Percentiles rank a stretch among this genome's conserved stretches.
Evolutionary conservation across 495 filamentous ascomycete genomes (phyloP).

Genomic region (Penicillium malachiteum): DNA sequence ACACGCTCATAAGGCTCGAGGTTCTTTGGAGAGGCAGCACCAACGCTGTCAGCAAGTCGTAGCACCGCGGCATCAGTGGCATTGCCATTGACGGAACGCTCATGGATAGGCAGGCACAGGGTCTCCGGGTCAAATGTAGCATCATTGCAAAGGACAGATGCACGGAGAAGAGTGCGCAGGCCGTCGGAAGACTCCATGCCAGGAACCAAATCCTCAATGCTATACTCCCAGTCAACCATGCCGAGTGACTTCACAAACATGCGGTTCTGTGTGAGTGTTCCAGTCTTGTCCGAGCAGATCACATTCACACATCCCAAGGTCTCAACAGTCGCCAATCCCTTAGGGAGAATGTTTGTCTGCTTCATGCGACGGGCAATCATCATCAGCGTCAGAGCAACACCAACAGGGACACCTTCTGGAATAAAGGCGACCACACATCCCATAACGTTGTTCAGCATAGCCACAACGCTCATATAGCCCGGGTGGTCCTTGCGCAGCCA

Average conservation of each 20-base stretch:
- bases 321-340: slow-evolving; percentile 69
- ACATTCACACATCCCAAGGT: slow-evolving; percentile 69
- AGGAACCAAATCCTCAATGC: slow-evolving; percentile 19
- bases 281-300: slow-evolving; percentile 73
- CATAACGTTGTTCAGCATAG: slow-evolving; percentile 65
- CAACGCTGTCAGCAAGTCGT: slow-evolving; percentile 62
- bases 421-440: slow-evolving; percentile 72
- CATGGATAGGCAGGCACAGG: slow-evolving; percentile 46
- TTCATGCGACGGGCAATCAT: slow-evolving; percentile 65
- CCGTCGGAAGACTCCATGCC: slow-evolving; percentile 14
- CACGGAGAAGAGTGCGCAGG: slow-evolving; percentile 22
- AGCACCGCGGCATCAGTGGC: slow-evolving; percentile 72
- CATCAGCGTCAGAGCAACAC: slow-evolving; percentile 58
- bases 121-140: slow-evolving; percentile 66
- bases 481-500: slow-evolving; percentile 62
- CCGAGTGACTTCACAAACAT: slow-evolving; percentile 47
- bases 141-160: slow-evolving; percentile 60
- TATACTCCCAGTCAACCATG: slow-evolving; percentile 34
- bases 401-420: slow-evolving; percentile 69
- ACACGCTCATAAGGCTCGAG: slow-evolving; percentile 50
- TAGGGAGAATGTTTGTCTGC: slow-evolving; percentile 63
- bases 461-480: slow-evolving; percentile 65
- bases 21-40: slow-evolving; percentile 44
- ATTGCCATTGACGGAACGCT: slow-evolving; percentile 65
- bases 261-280: slow-evolving; percentile 61